Conservation (phyloP, 768 basidiomycete genomes). For the Pseudohyphozyma bogoriensis region DNA sequence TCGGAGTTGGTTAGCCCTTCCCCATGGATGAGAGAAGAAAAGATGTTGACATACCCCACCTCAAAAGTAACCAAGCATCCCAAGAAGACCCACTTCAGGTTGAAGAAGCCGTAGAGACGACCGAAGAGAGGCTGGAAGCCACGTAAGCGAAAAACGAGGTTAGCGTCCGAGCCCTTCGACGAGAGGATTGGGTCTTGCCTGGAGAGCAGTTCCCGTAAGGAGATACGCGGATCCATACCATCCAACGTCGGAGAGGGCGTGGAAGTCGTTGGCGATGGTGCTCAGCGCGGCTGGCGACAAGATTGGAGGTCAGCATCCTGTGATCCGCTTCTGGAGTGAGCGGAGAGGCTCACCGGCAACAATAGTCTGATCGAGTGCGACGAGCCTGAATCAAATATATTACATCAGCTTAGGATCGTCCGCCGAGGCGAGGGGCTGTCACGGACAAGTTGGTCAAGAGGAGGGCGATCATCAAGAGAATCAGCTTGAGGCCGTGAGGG, state of each 20-base stretch:
- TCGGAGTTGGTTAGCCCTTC: too few relatives aligned
- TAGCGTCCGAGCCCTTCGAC: background rate
- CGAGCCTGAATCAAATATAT: too few relatives aligned
- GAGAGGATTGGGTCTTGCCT: background rate
- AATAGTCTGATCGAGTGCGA: background rate
- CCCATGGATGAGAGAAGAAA: background rate
- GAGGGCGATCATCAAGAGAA: too few relatives aligned
- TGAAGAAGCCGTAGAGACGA: slow-evolving; percentile 4
- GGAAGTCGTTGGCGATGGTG: background rate
- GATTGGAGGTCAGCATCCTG: too few relatives aligned
- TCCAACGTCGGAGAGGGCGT: background rate
- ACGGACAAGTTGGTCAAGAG: too few relatives aligned
- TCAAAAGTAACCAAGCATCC: slow-evolving; percentile 16
- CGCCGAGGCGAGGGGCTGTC: too few relatives aligned
- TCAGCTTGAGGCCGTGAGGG: too few relatives aligned
- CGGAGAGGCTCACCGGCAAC: background rate
- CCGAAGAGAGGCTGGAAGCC: slow-evolving; percentile 9
- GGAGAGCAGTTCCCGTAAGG: background rate
- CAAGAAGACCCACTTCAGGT: slow-evolving; percentile 10
- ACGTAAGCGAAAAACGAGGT: fast-evolving
- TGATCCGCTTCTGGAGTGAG: too few relatives aligned
- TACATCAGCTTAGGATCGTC: too few relatives aligned
- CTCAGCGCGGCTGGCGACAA: background rate
- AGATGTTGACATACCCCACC: slow-evolving; percentile 7
- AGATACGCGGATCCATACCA: background rate